Conservation (phyloP, 2,329 filamentous ascomycete genomes). For the Cytospora schulzeri region DNA sequence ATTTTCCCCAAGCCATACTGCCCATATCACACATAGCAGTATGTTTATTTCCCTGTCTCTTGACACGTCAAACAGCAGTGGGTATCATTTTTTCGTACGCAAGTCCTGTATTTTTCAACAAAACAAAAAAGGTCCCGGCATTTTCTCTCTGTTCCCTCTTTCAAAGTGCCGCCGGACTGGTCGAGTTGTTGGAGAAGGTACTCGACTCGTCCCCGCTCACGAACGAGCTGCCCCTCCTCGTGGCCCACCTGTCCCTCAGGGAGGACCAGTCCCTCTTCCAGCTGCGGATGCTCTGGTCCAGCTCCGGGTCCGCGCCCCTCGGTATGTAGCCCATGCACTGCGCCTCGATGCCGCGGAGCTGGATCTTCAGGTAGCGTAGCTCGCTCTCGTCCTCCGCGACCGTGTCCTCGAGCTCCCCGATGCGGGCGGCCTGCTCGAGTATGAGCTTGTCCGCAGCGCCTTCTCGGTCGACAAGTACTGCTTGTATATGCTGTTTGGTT, state of each 20-base stretch:
- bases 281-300: conserved; percentile 59
- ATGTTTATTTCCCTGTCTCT: not conserved
- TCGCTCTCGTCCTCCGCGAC: conserved; percentile 60
- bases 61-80: conserved; percentile 7
- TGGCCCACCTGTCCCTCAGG: conserved; percentile 36
- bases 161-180: conserved; percentile 10
- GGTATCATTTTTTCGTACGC: conserved; percentile 13
- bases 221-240: conserved; percentile 15
- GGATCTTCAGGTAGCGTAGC: conserved; percentile 62
- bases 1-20: not conserved
- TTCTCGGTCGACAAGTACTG: conserved; percentile 58
- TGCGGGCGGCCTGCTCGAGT: conserved; percentile 59
- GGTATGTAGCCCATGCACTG: conserved; percentile 53
- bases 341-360: conserved; percentile 64
- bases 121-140: too few species aligned
- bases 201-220: conserved; percentile 14
- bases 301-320: conserved; percentile 54
- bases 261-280: conserved; percentile 64
- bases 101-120: not conserved
- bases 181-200: conserved; percentile 13
- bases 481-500: conserved; percentile 58
- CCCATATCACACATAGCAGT: not conserved
- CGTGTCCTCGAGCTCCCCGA: conserved; percentile 60
- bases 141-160: not conserved
- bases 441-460: conserved; percentile 61